A percentile compares a stretch with the other conserved stretches of the same genome.
phyloP scores from a whole-genome alignment of 345 rosid species.

The Arabis hirsuta region DNA sequence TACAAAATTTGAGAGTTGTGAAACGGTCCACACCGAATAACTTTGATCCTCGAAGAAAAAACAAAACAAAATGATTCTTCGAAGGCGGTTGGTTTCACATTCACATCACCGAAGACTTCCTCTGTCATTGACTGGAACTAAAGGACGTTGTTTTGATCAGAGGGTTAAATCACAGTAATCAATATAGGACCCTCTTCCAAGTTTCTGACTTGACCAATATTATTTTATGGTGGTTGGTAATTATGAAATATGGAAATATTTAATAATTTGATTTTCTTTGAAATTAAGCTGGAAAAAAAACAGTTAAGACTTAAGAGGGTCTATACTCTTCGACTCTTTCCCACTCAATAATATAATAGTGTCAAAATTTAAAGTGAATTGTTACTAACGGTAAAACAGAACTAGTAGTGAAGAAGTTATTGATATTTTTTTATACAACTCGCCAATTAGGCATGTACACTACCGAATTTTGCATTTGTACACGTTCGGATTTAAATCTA shows the following conservation, averaged over 20 bases:
- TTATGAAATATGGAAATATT: background rate
- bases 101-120: constrained; percentile 31
- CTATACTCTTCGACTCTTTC: too few species aligned
- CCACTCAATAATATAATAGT: too few species aligned
- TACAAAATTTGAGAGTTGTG: background rate
- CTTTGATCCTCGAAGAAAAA: constrained; percentile 26
- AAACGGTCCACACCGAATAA: constrained; percentile 33
- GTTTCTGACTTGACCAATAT: constrained; percentile 9
- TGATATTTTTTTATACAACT: background rate
- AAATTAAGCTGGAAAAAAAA: too few species aligned
- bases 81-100: background rate
- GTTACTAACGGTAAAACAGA: background rate
- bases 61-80: constrained; percentile 22
- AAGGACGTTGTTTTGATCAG: background rate
- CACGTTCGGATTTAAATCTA: background rate
- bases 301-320: too few species aligned
- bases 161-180: constrained; percentile 22
- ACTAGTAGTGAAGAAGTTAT: background rate
- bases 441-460: too few species aligned
- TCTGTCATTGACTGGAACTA: constrained; percentile 1
- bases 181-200: constrained; percentile 14
- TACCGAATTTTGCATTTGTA: background rate
- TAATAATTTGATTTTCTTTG: too few species aligned
- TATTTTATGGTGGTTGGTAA: background rate
- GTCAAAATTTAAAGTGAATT: too few species aligned